Percentiles rank a stretch among this genome's conserved stretches.
phyloP scores from a whole-genome alignment of 1,284 basidiomycete genomes.

The Hypsizygus ulmarius region DNA sequence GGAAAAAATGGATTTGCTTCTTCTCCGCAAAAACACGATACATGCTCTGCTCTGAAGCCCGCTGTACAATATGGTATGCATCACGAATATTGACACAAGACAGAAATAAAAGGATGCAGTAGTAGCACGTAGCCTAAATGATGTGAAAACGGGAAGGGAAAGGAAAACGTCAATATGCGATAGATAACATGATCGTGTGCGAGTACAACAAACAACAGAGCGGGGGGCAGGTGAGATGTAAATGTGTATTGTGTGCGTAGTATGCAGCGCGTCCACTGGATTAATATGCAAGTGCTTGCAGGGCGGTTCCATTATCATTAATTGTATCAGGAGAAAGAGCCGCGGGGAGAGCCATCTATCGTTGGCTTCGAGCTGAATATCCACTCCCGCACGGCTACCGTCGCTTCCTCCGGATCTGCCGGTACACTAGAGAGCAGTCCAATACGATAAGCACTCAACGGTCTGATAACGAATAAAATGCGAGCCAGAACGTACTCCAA shows the following conservation, averaged over 20 bases:
- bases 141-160: too few species aligned
- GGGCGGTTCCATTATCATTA: slow-evolving; percentile 1
- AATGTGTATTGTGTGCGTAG: neutral
- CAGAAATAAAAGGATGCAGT: too few species aligned
- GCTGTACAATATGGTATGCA: too few species aligned
- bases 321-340: slow-evolving; percentile 7
- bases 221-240: neutral
- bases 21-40: too few species aligned
- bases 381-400: slow-evolving; percentile 42
- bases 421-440: slow-evolving; percentile 53
- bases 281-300: neutral
- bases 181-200: too few species aligned
- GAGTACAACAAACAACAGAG: neutral
- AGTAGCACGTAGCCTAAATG: too few species aligned
- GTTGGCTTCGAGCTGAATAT: slow-evolving; percentile 33
- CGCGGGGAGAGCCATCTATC: neutral
- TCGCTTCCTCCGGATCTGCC: slow-evolving; percentile 63
- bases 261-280: too few species aligned
- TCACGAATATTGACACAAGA: too few species aligned
- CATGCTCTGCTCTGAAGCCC: too few species aligned
- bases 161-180: too few species aligned
- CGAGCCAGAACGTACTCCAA: slow-evolving; percentile 50
- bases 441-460: neutral
- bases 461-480: slow-evolving; percentile 1
- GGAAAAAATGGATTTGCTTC: too few species aligned